phyloP scores from a whole-genome alignment of 2,329 filamentous ascomycete genomes.

The Fusarium luffae region DNA sequence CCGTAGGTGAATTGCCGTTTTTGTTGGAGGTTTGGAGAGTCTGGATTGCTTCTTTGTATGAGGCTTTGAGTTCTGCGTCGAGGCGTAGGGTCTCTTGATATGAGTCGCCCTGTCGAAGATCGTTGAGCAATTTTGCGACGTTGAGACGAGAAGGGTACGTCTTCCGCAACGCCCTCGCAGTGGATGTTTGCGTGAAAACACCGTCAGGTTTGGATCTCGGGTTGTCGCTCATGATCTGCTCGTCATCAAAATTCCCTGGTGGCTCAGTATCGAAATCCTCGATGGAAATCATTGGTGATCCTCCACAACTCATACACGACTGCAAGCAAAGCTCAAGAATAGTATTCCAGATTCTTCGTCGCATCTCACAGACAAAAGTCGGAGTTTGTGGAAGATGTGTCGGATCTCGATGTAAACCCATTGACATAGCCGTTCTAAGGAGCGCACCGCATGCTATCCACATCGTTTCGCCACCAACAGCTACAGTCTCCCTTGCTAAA shows the following conservation, averaged over 20 bases:
- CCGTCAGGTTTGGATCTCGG: conserved; percentile 48
- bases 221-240: conserved; percentile 53
- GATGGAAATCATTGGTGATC: conserved; percentile 56
- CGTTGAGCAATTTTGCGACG: conserved; percentile 57
- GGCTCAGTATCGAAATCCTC: conserved; percentile 61
- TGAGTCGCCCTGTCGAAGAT: conserved; percentile 49
- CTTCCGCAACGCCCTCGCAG: conserved; percentile 55
- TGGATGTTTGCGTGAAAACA: conserved; percentile 55
- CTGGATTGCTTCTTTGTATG: conserved; percentile 56
- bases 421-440: conserved; percentile 58
- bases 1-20: conserved; percentile 39
- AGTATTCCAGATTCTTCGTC: conserved; percentile 64
- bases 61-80: conserved; percentile 54
- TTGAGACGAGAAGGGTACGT: conserved; percentile 58
- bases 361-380: conserved; percentile 57
- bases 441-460: conserved; percentile 61
- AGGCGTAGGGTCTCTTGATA: conserved; percentile 60
- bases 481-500: conserved; percentile 54
- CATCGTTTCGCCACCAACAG: conserved; percentile 57
- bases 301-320: conserved; percentile 59
- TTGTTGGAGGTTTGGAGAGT: conserved; percentile 46
- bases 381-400: conserved; percentile 51
- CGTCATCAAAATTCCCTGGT: conserved; percentile 63
- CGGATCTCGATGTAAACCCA: conserved; percentile 64
- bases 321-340: conserved; percentile 61